These are phyloP conservation scores for Stropharia rugosoannulata DNA, from an alignment of 768 basidiomycete species.

Conservation along the genomic window DNA sequence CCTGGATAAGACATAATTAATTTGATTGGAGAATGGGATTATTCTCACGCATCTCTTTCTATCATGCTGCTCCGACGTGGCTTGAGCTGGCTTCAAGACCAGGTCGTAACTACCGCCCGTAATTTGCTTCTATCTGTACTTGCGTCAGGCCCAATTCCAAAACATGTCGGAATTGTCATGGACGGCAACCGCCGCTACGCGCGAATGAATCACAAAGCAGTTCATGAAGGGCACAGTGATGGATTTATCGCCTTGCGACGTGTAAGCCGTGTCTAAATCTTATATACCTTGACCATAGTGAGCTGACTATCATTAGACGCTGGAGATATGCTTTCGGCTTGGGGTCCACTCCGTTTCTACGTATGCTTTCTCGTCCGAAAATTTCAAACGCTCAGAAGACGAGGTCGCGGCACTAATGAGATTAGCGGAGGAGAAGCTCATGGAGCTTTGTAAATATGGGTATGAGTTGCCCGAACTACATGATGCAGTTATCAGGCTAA, in stretches of 20 bases:
- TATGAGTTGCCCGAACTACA: slow-evolving; percentile 36
- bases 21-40: not conserved
- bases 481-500: not conserved
- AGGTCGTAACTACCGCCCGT: slow-evolving; percentile 32
- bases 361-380: slow-evolving; percentile 99
- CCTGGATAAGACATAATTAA: no score
- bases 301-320: slow-evolving; percentile 46
- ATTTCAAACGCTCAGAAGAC: slow-evolving; percentile 83
- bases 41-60: slow-evolving; percentile 4
- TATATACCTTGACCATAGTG: not conserved
- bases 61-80: slow-evolving; percentile 25
- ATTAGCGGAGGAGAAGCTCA: slow-evolving; percentile 74
- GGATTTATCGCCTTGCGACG: slow-evolving; percentile 80
- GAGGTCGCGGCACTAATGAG: slow-evolving; percentile 90
- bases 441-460: slow-evolving; percentile 82
- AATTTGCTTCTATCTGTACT: slow-evolving; percentile 65
- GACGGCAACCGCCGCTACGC: slow-evolving; percentile 96
- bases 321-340: slow-evolving; percentile 85
- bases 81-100: slow-evolving; percentile 26
- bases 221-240: slow-evolving; percentile 77
- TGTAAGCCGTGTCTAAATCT: slow-evolving; percentile 45
- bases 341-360: slow-evolving; percentile 81
- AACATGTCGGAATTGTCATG: slow-evolving; percentile 95
- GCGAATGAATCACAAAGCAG: slow-evolving; percentile 58
- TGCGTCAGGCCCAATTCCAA: slow-evolving; percentile 80